These are phyloP conservation scores for Cystobasidium pallidum DNA, from an alignment of 1,284 basidiomycete genomes.

Conservation along the genomic window DNA sequence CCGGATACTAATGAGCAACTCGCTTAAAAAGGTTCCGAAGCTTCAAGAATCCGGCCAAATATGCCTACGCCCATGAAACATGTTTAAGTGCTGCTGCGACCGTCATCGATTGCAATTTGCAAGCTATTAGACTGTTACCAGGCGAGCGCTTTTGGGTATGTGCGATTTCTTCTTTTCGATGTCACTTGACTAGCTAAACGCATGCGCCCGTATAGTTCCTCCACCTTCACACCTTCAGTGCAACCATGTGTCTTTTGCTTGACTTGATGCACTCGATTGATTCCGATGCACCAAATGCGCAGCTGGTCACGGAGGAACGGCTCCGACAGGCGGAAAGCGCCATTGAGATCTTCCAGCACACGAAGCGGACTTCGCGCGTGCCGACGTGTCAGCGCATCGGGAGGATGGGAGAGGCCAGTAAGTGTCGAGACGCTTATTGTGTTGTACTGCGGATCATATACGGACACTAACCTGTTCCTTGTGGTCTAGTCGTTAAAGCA, in stretches of 20 bases:
- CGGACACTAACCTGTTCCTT: neutral
- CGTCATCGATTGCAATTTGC: slow-evolving; percentile 14
- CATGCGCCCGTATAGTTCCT: neutral
- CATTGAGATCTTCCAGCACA: slow-evolving; percentile 17
- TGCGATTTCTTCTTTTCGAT: neutral
- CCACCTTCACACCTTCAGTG: slow-evolving; percentile 23
- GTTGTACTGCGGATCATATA: neutral
- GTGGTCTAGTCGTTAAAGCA: slow-evolving; percentile 11
- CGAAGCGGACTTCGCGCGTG: slow-evolving; percentile 12
- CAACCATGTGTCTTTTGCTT: slow-evolving; percentile 27
- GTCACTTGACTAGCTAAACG: neutral
- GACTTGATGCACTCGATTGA: slow-evolving; percentile 35
- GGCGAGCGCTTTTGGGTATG: slow-evolving; percentile 34
- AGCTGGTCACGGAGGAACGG: slow-evolving; percentile 20
- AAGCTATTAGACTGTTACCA: neutral
- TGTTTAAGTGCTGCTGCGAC: slow-evolving; percentile 26
- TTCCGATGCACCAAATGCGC: slow-evolving; percentile 14
- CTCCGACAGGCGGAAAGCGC: slow-evolving; percentile 20
- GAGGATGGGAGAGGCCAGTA: slow-evolving; percentile 21
- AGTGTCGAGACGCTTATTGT: neutral
- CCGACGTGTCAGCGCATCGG: slow-evolving; percentile 12
- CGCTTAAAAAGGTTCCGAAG: neutral
- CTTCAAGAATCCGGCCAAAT: slow-evolving; percentile 34
- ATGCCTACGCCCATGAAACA: slow-evolving; percentile 9
- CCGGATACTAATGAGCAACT: neutral